These are phyloP conservation scores for Penicillium canariense DNA, from an alignment of 495 filamentous ascomycete species.

Conservation along the genomic window DNA sequence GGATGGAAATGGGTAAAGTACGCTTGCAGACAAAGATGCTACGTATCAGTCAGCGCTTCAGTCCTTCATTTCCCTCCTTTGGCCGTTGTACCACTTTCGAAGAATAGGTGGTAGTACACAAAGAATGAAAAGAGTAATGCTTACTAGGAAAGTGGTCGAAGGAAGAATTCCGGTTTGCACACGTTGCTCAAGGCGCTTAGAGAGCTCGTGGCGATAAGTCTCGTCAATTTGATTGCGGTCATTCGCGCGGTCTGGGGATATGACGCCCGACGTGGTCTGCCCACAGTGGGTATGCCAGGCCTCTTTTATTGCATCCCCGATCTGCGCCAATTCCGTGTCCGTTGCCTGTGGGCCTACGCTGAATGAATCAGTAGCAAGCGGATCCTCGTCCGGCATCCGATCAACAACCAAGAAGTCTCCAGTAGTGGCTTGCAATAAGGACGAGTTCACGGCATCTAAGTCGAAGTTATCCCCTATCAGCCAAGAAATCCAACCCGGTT, in stretches of 20 bases:
- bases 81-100: not conserved
- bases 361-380: not conserved
- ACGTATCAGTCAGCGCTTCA: not conserved
- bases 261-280: not conserved
- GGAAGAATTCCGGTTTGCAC: not conserved
- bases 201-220: not conserved
- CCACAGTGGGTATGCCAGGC: not conserved
- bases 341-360: not conserved
- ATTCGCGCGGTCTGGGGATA: not conserved
- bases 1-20: not conserved
- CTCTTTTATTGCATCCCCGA: not conserved
- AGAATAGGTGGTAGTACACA: not conserved
- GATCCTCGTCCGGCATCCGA: not conserved
- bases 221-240: not conserved
- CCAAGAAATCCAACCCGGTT: not conserved
- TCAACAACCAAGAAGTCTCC: not conserved
- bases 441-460: not conserved
- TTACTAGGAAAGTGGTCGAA: not conserved
- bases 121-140: not conserved
- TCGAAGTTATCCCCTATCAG: not conserved
- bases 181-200: not conserved
- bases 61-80: not conserved
- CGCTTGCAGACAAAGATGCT: not conserved
- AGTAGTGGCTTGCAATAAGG: not conserved
- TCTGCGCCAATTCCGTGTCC: not conserved